Evolutionary conservation across 768 basidiomycete species (phyloP), one percentile per base, ranked within the genome.

Genomic region (Hortiboletus campestris): DNA sequence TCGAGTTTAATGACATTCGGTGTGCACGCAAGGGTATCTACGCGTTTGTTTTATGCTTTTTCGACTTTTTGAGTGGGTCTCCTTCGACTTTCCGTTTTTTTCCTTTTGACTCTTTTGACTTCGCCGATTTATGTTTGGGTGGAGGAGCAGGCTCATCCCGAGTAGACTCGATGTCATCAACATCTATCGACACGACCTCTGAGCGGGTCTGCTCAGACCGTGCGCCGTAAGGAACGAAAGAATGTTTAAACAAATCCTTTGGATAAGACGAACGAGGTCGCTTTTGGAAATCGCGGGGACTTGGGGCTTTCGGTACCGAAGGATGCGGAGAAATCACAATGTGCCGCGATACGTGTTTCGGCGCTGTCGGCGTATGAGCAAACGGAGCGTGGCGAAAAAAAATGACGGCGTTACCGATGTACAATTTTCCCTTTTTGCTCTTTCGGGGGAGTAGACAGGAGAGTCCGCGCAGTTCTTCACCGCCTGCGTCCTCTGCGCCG

Each of bases 391-490:
- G 14, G 34, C 34, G 34, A 35, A 22, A 29, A 22, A 38, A 16
- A 2, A 35, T 2, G 22, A 45, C 44, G 17, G 6, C 10, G 34
- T 41, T 60, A 87, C 89, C 83, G 46, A 75, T 68, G 61, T 80
- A 88, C 4, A 89, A 62, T 46, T 76, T 79, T 0, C 86, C 86
- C 16, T 74, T 76, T 63, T 86, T 84, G 48, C 73, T 80, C 60
- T 76, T 83, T 19, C 86, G 75, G 0, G 89, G 89, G 1, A 91
- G 67, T 3, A 91, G 71, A 66, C 85, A 87, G 4, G 84, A 76
- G 9, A 91, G 65, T 0, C 72, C 69, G 40, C 78, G 80, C 39
- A 89, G 69, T 67, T 90, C 89, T 59, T 89, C 89, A 4, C 81
- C 88, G 0, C 82, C 79, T 17, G 78, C 56, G 2, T 67, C 9